Evolutionary conservation across 202 grass and related monocot species (phyloP), one percentile per base, ranked within the genome.

Genomic region (Cymbopogon flexuosus): DNA sequence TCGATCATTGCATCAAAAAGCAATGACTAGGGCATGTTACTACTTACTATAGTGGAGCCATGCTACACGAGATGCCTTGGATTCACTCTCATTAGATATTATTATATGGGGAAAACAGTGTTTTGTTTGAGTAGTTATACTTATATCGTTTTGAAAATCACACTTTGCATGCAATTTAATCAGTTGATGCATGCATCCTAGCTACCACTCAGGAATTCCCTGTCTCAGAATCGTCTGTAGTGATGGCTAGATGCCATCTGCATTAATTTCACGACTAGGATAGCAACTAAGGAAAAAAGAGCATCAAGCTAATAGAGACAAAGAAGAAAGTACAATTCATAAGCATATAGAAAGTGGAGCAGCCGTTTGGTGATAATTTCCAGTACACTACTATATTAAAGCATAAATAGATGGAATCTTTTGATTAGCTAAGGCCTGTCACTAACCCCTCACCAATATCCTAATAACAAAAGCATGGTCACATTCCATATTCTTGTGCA

Each of bases 381-480:
- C 42, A 35, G 61, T 79, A 76, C 56, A 24, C 23, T 60, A 24
- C 15, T 47, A 69, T 62, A 88, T 86, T 69, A 79, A 86, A 73
- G 51, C 83, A 42, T 57, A 47, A 69, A 74, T 60, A 75, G 41
- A 86, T 83, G 79, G 84, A 90, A 90, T 86, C 80, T 86, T 83
- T 90, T 83, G 62, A 75, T 86, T 83, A 86, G 79, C 62, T 83
- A 75, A 30, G 75, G 67, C 72, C 51, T 89, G 60, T 79, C 84
- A 90, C 88, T 90, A 86, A 58, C 35, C 14, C 59, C 36, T 75
- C 62, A 83, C 79, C 75, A 86, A 56, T 83, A 90, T 86, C 84
- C 62, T 79, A 90, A 58, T 79, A 83, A 68, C 73, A 49, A 86
- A 86, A 64, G 80, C 62, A 41, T 33, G 52, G 68, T 56, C 75